Conservation (phyloP, 257 asterid genomes). For the Przewalskia tangutica region DNA sequence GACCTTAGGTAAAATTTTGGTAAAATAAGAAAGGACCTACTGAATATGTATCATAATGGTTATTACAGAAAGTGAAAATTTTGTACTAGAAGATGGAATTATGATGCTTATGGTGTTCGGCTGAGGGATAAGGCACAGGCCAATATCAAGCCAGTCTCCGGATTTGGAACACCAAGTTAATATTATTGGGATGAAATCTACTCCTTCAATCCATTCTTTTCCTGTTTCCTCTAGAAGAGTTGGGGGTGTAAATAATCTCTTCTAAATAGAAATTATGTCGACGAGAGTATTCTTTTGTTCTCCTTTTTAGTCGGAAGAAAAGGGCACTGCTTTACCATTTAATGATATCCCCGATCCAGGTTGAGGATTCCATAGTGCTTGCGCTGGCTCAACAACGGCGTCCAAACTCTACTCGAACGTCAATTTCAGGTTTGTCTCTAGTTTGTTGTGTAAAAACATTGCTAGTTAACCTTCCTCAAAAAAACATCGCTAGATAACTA, state of each 20-base stretch:
- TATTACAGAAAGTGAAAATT: neutral
- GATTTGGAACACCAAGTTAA: neutral
- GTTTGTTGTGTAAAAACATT: neutral
- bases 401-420: slow-evolving; percentile 63
- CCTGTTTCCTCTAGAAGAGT: neutral
- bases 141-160: neutral
- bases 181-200: neutral
- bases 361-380: slow-evolving; percentile 84
- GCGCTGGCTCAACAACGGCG: slow-evolving; percentile 88
- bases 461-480: too few relatives aligned
- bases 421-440: slow-evolving; percentile 51
- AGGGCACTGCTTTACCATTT: neutral
- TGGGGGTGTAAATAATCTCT: neutral
- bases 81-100: neutral
- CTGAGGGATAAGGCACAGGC: neutral
- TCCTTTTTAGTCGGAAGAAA: neutral
- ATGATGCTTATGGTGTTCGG: neutral
- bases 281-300: neutral
- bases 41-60: neutral
- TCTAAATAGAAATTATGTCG: neutral
- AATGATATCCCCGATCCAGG: slow-evolving; percentile 27
- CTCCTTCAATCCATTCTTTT: neutral
- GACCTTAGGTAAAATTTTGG: neutral
- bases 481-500: neutral
- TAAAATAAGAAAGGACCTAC: neutral